Percentiles rank a stretch among this genome's conserved stretches.
phyloP scores from a whole-genome alignment of 2,329 filamentous ascomycete genomes.

The Fusarium verrucosum region DNA sequence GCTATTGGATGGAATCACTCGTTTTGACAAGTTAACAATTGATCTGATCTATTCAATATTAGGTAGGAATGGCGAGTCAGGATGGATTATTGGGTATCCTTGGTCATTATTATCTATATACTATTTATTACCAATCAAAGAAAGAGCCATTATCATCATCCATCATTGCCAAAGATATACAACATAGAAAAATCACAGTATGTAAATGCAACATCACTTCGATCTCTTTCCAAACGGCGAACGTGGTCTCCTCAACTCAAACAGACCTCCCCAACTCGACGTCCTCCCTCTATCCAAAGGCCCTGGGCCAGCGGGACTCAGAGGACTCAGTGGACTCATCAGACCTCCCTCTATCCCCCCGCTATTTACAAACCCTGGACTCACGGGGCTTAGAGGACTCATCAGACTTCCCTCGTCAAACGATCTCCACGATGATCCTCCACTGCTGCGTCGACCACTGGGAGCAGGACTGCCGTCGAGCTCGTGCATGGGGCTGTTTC shows the following conservation, averaged over 20 bases:
- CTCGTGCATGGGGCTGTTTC: not conserved
- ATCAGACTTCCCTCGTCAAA: not conserved
- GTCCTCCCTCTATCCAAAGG: not conserved
- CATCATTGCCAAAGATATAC: not conserved
- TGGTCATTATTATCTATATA: conserved; percentile 7
- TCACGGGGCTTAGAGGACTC: conserved; percentile 5
- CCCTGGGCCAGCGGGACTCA: too few relatives aligned
- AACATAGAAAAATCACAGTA: not conserved
- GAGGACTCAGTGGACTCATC: not conserved
- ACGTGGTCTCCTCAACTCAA: conserved; percentile 7
- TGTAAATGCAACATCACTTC: not conserved
- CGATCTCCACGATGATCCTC: conserved; percentile 13
- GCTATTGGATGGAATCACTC: not conserved
- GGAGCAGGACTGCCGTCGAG: not conserved
- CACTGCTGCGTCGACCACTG: conserved; percentile 21
- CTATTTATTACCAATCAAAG: conserved; percentile 3
- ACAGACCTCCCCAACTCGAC: conserved; percentile 10
- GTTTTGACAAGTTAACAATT: not conserved
- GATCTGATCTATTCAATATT: not conserved
- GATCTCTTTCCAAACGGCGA: conserved; percentile 1
- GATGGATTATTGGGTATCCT: conserved; percentile 20
- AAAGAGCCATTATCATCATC: conserved; percentile 28
- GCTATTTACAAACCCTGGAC: conserved; percentile 2
- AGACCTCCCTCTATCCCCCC: not conserved
- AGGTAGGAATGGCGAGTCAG: not conserved